Percentiles rank a stretch among this genome's conserved stretches.
phyloP scores from a whole-genome alignment of 78 protist genomes.

The Polysphondylium violaceum region DNA sequence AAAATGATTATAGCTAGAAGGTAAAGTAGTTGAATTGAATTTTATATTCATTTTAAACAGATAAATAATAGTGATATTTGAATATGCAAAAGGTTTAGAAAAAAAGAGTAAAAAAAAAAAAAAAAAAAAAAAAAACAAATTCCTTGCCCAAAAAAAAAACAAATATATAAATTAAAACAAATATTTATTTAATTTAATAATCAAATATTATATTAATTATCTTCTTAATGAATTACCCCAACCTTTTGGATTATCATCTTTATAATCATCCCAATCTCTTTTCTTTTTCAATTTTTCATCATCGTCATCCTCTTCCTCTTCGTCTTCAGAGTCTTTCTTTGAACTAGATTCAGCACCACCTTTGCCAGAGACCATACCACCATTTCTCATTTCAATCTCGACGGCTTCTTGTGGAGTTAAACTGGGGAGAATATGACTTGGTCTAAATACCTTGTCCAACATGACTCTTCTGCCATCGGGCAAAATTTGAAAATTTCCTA shows the following conservation, averaged over 20 bases:
- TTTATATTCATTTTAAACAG: too few species aligned
- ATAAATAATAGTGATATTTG: too few species aligned
- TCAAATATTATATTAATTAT: not conserved
- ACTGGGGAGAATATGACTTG: slow-evolving; percentile 64
- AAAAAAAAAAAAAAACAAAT: too few species aligned
- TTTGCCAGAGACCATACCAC: slow-evolving; percentile 42
- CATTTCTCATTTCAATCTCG: slow-evolving; percentile 27
- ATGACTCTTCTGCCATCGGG: slow-evolving; percentile 50
- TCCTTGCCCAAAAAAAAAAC: too few species aligned
- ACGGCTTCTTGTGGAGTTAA: slow-evolving; percentile 54
- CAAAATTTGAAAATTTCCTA: slow-evolving; percentile 50
- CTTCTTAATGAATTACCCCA: slow-evolving; percentile 45
- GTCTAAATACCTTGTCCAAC: slow-evolving; percentile 65
- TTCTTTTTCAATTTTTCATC: slow-evolving; percentile 56
- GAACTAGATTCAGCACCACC: slow-evolving; percentile 5
- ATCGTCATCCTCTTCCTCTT: slow-evolving; percentile 65
- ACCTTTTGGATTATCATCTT: slow-evolving; percentile 79
- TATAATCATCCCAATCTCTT: slow-evolving; percentile 78
- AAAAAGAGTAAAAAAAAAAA: too few species aligned
- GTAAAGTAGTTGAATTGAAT: too few species aligned
- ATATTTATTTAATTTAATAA: too few species aligned
- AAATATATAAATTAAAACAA: too few species aligned
- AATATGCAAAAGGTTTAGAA: too few species aligned
- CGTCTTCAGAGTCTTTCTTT: slow-evolving; percentile 6
- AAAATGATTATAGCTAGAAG: slow-evolving; percentile 53